Percentiles rank a stretch among this genome's conserved stretches.
phyloP scores from a whole-genome alignment of 352 stramenopile species.

The Pythium sp. region DNA sequence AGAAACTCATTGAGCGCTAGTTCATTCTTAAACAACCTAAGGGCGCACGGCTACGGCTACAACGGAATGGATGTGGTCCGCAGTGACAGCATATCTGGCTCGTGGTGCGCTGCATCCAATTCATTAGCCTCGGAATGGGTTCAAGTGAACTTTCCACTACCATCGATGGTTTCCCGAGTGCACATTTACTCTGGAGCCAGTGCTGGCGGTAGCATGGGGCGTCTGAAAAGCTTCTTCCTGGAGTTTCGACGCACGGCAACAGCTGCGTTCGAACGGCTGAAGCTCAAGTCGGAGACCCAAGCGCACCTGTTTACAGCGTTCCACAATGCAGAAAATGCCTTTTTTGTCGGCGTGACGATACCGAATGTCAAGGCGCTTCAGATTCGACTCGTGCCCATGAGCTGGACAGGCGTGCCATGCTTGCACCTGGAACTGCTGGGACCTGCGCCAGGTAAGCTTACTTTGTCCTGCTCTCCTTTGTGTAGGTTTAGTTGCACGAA shows the following conservation, averaged over 20 bases:
- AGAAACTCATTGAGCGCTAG: constrained; percentile 16
- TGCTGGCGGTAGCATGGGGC: constrained; percentile 15
- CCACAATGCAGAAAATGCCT: background rate
- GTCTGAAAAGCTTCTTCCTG: constrained; percentile 1
- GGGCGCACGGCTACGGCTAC: constrained; percentile 41
- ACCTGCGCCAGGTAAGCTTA: constrained; percentile 33
- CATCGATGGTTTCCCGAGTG: constrained; percentile 38
- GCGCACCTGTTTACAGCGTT: constrained; percentile 10
- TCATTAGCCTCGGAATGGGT: constrained; percentile 34
- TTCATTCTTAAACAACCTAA: constrained; percentile 33
- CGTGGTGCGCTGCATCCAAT: constrained; percentile 38
- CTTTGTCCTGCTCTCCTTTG: background rate
- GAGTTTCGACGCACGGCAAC: constrained; percentile 2
- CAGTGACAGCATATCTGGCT: constrained; percentile 13
- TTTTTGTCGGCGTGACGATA: constrained; percentile 3
- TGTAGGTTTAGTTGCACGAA: background rate
- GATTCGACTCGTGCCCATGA: constrained; percentile 37
- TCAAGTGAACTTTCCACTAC: constrained; percentile 35
- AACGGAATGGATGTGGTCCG: constrained; percentile 33
- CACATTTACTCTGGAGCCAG: constrained; percentile 25
- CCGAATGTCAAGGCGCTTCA: constrained; percentile 33
- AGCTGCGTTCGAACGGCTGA: constrained; percentile 2
- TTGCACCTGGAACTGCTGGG: constrained; percentile 46
- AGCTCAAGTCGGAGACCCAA: background rate
- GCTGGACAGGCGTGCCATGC: constrained; percentile 35